Evolutionary conservation across 345 rosid genomes (phyloP), one percentile per base, ranked within the genome.

Genomic region (Aegle marmelos): DNA sequence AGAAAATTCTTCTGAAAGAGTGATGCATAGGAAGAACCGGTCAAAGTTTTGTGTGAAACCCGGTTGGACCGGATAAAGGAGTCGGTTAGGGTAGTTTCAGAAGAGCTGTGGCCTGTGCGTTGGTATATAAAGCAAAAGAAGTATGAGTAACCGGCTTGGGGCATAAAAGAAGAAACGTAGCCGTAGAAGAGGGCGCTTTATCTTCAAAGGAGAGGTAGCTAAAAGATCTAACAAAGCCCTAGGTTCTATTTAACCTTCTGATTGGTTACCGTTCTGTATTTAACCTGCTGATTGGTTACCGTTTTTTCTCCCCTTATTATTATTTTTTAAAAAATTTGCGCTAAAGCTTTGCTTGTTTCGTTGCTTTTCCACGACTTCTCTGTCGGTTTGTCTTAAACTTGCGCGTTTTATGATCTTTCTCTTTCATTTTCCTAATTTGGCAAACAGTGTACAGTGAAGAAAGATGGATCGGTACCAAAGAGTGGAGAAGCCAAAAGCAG

Each of bases 391-490:
- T 30, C 9, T 70, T 48, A 62, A 69, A 77, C 57, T 67, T 30
- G 39, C n/a, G 2, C 2, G 17, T 57, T 25, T 34, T 57, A 63
- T 33, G 45, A 63, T 66, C 60, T 70, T 39, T 59, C 24, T 28
- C 8, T 21, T 24, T 48, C 28, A 34, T 25, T 48, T 36, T 53
- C 13, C 6, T n/a, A 11, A 57, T 37, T 25, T 68, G 31, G 6
- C 33, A 70, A n/a, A 57, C 73, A 27, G 5, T 48, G n/a, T 48
- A 17, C 61, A 33, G 36, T 70, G 58, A 73, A 22, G 73, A 34
- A 34, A 85, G 93, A 93, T 93, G 98, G 98, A 93, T 79, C 91
- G 84, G 85, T 91, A 93, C 83, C 88, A 88, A 83, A 85, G 94
- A 81, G 93, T 93, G 31, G 90, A 85, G 92, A 93, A 93, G 86